Evolutionary conservation across 2,329 filamentous ascomycete genomes (phyloP), one percentile per base, ranked within the genome.

Genomic region (Ophiocordyceps australis): DNA sequence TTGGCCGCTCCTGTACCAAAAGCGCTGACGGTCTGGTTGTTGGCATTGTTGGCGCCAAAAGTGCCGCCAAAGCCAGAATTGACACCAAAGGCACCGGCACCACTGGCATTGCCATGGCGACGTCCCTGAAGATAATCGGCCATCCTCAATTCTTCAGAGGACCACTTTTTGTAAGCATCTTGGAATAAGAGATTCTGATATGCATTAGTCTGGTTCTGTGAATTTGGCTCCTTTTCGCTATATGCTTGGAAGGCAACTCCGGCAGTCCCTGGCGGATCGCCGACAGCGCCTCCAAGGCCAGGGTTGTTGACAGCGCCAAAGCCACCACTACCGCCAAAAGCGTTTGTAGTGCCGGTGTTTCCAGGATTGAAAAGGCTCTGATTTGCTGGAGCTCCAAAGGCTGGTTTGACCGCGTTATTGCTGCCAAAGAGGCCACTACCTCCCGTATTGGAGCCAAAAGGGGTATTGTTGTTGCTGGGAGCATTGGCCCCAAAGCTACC

Each of bases 51-150:
- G 18, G 50, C 34, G 16, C 59, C 57, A 28, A 64, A 64, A 16
- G 62, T 64, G 34, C 62, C 63, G 7, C 60, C 57, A 37, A 66
- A 60, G 24, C 49, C 49, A 13, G 60, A 61, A 37, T 47, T 48
- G 15, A 73, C 62, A 12, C 83, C 86, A 49, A 94, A 94, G 7
- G 77, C 79, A 30, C 83, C 83, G 36, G 83, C 77, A 17, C 81
- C 82, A 33, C 76, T 81, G 22, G 67, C 65, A 49, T 86, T 92
- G 18, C 85, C 89, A 45, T 69, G 81, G 28, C 76, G 75, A 31
- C 85, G 73, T 26, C 85, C 85, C 49, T 85, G 78, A 31, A 74
- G 68, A 47, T 98, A 98, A 50, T 98, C 89, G 23, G 72, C 81
- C 32, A 92, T 52, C 42, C 80, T 65, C 28, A 89, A 54, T 48